Evolutionary conservation across 768 basidiomycete species (phyloP).

Genomic region (Udeniomyces megalosporus): DNA sequence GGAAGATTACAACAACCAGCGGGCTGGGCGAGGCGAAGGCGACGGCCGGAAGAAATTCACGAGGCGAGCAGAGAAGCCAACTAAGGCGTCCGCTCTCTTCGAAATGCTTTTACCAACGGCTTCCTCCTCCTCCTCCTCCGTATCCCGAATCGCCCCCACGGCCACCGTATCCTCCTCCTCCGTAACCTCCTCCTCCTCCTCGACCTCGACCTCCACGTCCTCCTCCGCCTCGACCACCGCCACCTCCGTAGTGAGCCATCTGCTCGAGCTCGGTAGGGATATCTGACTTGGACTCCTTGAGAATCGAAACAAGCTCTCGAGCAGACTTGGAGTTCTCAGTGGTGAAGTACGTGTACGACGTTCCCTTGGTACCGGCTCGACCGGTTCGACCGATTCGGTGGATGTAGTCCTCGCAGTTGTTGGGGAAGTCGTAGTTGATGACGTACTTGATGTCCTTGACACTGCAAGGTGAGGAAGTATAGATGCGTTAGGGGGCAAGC

Average conservation of each 20-base stretch:
- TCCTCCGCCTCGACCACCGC: conserved; percentile 21
- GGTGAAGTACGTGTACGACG: conserved; percentile 84
- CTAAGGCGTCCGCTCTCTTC: too few relatives aligned
- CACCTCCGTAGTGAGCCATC: conserved; percentile 75
- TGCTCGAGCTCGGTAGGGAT: conserved; percentile 83
- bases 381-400: conserved; percentile 73
- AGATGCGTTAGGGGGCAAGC: conserved; percentile 17
- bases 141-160: too few relatives aligned
- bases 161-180: conserved; percentile 22
- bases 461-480: conserved; percentile 29
- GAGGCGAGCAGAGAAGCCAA: too few relatives aligned
- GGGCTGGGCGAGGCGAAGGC: too few relatives aligned
- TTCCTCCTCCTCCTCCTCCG: too few relatives aligned
- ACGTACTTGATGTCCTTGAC: conserved; percentile 99
- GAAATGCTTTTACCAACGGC: too few relatives aligned
- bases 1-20: too few relatives aligned
- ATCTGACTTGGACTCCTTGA: conserved; percentile 69
- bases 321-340: conserved; percentile 66
- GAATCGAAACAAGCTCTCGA: conserved; percentile 71
- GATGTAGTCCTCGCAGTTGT: conserved; percentile 95
- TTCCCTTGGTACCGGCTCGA: conserved; percentile 75
- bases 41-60: too few relatives aligned
- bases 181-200: conserved; percentile 35
- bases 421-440: conserved; percentile 83
- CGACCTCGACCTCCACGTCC: conserved; percentile 36